Evolutionary conservation across 2,329 filamentous ascomycete genomes (phyloP).

Genomic region (Apiospora rasikravindrae): DNA sequence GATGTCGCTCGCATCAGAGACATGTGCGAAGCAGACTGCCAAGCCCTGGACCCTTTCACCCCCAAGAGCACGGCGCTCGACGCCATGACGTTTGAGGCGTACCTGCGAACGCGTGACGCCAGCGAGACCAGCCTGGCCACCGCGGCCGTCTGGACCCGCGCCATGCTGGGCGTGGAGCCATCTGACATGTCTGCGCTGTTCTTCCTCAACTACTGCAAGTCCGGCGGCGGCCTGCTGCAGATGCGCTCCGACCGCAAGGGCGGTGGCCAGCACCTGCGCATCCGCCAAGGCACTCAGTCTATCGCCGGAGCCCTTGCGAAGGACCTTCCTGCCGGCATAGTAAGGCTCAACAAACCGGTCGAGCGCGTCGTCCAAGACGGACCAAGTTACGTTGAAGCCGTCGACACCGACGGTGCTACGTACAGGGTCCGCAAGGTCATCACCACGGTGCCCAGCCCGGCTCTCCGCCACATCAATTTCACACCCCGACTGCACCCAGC

Average conservation of each 20-base stretch:
- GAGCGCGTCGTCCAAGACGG: conserved; percentile 35
- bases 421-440: conserved; percentile 52
- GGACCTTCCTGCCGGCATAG: conserved; percentile 35
- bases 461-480: conserved; percentile 52
- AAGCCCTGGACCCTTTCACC: conserved; percentile 31
- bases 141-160: conserved; percentile 31
- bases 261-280: conserved; percentile 58
- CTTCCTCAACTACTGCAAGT: conserved; percentile 61
- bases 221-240: conserved; percentile 54
- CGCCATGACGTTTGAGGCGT: conserved; percentile 37
- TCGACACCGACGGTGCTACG: conserved; percentile 33
- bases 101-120: conserved; percentile 32
- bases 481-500: conserved; percentile 48
- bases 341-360: conserved; percentile 41
- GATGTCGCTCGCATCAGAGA: conserved; percentile 29
- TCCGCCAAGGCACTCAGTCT: conserved; percentile 52
- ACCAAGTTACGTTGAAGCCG: conserved; percentile 28
- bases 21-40: conserved; percentile 37
- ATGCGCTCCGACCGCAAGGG: conserved; percentile 58
- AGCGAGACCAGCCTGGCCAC: conserved; percentile 22
- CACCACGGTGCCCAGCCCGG: conserved; percentile 52
- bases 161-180: conserved; percentile 42
- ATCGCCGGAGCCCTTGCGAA: conserved; percentile 44
- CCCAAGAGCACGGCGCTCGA: conserved; percentile 32
- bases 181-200: conserved; percentile 55